Evolutionary conservation across 1,139 yeast genomes (phyloP).

Genomic region (Diutina catenulata): DNA sequence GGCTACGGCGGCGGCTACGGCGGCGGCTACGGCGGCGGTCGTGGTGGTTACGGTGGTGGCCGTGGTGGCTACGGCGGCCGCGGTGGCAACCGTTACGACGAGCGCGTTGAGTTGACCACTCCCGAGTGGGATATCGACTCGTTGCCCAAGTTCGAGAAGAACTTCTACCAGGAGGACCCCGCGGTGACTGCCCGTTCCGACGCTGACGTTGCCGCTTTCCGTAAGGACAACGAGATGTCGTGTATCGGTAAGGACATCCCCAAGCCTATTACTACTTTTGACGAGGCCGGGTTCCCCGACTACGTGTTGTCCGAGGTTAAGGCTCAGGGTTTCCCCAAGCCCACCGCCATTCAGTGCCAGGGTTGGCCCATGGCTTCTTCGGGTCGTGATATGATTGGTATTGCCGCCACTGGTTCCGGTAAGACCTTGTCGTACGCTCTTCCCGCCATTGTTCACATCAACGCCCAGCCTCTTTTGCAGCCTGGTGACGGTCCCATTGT

Average conservation of each 20-base stretch:
- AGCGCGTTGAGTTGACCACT: conserved; percentile 48
- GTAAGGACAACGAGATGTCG: conserved; percentile 80
- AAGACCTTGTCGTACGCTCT: conserved; percentile 93
- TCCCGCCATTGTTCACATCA: conserved; percentile 94
- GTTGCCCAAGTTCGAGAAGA: conserved; percentile 87
- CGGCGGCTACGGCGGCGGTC: conserved; percentile 14
- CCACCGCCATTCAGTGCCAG: conserved; percentile 96
- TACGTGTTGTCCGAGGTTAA: conserved; percentile 84
- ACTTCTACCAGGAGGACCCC: conserved; percentile 82
- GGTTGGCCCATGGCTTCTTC: conserved; percentile 99
- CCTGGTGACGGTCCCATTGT: conserved; percentile 98
- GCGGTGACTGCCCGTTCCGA: conserved; percentile 65
- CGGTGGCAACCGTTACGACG: conserved; percentile 15
- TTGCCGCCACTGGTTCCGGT: conserved; percentile 98
- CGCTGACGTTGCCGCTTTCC: conserved; percentile 59
- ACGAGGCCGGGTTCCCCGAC: conserved; percentile 95
- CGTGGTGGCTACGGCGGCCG: conserved; percentile 20
- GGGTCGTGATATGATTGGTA: conserved; percentile 98
- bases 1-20: conserved; percentile 19
- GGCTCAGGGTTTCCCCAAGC: conserved; percentile 85
- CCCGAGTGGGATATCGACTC: conserved; percentile 74
- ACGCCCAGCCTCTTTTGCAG: conserved; percentile 87
- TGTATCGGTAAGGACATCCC: conserved; percentile 79
- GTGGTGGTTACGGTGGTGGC: conserved; percentile 11
- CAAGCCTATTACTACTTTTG: conserved; percentile 84